Evolutionary conservation across 441 rosid species (phyloP), one percentile per base, ranked within the genome.

Genomic region (Iberis amara): DNA sequence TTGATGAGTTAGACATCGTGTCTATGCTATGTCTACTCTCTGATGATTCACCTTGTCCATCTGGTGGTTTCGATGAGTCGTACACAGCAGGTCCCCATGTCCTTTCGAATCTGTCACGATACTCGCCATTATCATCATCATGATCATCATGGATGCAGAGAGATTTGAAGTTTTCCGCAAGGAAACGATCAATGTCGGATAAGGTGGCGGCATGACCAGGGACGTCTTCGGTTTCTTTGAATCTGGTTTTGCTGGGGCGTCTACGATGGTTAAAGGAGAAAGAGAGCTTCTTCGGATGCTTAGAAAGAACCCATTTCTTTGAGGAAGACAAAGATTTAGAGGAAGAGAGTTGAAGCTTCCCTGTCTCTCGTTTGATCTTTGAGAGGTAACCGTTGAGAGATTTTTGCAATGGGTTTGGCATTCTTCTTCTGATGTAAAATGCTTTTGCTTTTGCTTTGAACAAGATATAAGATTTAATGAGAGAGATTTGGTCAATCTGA

Each of bases 91-190:
- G 61, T 1, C 63, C 65, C 68, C 68, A 62, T 33, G 64, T 54
- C 47, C 66, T 53, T 37, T 59, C 36, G 18, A 70, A 63, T 36
- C 59, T 63, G 27, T 50, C 43, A 3, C 62, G 52, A 35, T 61
- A 59, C 23, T 46, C 45, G 31, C 39, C 37, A 5, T 51, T 38
- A 0, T 52, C 64, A 2, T 11, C 59, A 27, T 33, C 62, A 13
- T 42, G 31, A 30, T 18, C 59, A 24, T 39, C 65, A 31, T 53
- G 46, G 38, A 83, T 49, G 56, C 80, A 85, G 26, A 90, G 81
- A 12, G 97, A 85, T 49, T 61, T 78, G 66, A 90, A 90, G 66
- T 90, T 90, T 69, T 90, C 92, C 7, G 68, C 73, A 21, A 87
- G 80, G 70, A 87, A 90, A 11, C 77, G 83, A 52, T 90, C 98